Base-by-base conservation (phyloP, 805 yeast species). In the Lipomyces sp. region DNA sequence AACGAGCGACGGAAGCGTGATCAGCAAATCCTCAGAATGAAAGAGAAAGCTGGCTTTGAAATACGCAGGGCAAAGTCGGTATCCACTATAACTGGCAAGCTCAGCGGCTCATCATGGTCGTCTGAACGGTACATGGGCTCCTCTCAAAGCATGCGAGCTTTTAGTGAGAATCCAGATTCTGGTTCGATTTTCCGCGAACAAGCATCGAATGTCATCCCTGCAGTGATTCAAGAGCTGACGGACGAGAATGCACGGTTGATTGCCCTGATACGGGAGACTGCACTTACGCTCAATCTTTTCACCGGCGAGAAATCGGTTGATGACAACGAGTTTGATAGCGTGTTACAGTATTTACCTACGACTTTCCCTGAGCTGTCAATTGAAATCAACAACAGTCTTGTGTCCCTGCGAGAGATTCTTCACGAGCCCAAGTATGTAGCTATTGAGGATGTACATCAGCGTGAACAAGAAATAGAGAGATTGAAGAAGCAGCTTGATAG, bases 401-500 rank as follows among this genome's bases (percentile, higher is more conserved):
- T 54, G 53, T 45, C 48, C 29, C 59, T 69, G 35, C 65, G 72
- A 11, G 72, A 69, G 50, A 30, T 69, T 2, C 56, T 69, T 3
- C 64, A 63, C 42, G 69, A 64, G 18, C 68, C 67, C 7, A 64
- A 57, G 37, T 65, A 59, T 30, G 67, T 61, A 15, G 60, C 73
- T 2, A 45, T 62, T 2, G 73, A 64, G 33, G 67, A 67, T 60
- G 63, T 62, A 39, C 62, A 57, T 50, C 63, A 56, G 50, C 34
- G 57, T 39, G 70, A 71, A n/a, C 39, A 50, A 29, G 66, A 71
- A 34, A 66, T 73, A 7, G 63, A 57, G 34, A 48, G 54, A 33
- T 55, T 75, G 45, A 60, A 64, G 39, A 59, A 59, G 37, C 73
- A 75, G 51, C 68, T 75, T 39, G 69, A 63, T 3, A 63, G 54